Evolutionary conservation across 2,329 filamentous ascomycete genomes (phyloP).

Genomic region (Microcyclosporella mali): DNA sequence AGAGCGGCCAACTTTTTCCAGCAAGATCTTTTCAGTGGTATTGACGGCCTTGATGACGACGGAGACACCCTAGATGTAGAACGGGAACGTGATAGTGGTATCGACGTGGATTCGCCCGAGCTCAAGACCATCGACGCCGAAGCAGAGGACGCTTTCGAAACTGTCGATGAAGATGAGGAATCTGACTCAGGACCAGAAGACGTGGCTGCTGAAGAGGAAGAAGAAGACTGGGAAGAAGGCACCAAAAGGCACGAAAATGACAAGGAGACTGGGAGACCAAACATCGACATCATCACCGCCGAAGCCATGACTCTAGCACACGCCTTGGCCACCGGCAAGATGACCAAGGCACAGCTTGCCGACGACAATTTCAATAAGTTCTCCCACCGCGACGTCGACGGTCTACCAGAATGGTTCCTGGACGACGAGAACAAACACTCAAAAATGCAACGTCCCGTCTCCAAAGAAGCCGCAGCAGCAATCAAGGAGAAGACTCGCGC

Average conservation of each 20-base stretch:
- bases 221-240: conserved; percentile 55
- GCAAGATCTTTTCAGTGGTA: conserved; percentile 86
- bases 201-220: conserved; percentile 34
- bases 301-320: conserved; percentile 98
- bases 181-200: conserved; percentile 27
- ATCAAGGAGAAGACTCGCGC: conserved; percentile 94
- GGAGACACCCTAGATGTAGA: conserved; percentile 35
- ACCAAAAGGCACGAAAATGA: conserved; percentile 44
- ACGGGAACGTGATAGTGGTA: conserved; percentile 41
- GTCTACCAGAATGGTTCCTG: conserved; percentile 94
- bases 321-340: conserved; percentile 78
- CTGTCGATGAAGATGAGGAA: conserved; percentile 11
- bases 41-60: conserved; percentile 57
- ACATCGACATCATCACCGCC: conserved; percentile 98
- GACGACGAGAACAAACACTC: conserved; percentile 86
- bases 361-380: conserved; percentile 94
- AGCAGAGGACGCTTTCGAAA: conserved; percentile 16
- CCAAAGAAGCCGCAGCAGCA: conserved; percentile 77
- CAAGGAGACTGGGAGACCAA: conserved; percentile 52
- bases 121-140: conserved; percentile 18
- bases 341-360: conserved; percentile 68
- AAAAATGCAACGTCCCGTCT: conserved; percentile 80
- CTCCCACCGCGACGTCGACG: conserved; percentile 82
- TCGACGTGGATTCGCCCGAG: conserved; percentile 32
- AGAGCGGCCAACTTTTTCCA: conserved; percentile 85